These are phyloP conservation scores for Rhizodiscina lignyota DNA, from an alignment of 495 filamentous ascomycete genomes.

Conservation along the genomic window DNA sequence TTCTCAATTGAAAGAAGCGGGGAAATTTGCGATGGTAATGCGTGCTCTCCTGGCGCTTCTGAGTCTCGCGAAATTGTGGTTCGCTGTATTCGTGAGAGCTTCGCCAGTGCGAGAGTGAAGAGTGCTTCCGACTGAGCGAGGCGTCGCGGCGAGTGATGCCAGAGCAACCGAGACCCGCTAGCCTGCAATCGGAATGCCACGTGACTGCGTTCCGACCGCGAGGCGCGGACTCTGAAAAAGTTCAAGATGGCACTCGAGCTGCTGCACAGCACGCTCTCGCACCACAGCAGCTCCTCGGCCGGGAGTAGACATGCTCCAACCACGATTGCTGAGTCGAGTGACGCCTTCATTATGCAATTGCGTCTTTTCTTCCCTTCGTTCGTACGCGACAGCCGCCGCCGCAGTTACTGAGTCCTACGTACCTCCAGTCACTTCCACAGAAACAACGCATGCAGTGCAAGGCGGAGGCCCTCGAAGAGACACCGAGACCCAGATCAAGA, in stretches of 20 bases:
- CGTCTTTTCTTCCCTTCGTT: slow-evolving; percentile 29
- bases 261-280: background rate
- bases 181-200: background rate
- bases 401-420: too few species aligned
- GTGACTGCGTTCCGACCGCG: background rate
- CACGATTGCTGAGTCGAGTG: slow-evolving; percentile 38
- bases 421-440: background rate
- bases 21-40: too few species aligned
- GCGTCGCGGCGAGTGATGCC: too few species aligned
- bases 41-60: too few species aligned
- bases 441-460: too few species aligned
- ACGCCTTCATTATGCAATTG: slow-evolving; percentile 23
- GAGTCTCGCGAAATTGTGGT: too few species aligned
- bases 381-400: slow-evolving; percentile 33
- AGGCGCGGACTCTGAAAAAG: slow-evolving; percentile 1
- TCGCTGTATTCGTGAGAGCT: too few species aligned
- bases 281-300: background rate
- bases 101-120: too few species aligned
- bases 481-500: slow-evolving; percentile 41
- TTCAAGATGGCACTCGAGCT: background rate
- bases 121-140: too few species aligned
- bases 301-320: slow-evolving; percentile 40
- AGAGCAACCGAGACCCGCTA: background rate
- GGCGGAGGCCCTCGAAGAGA: too few species aligned
- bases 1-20: too few species aligned